Percentiles rank a stretch among this genome's conserved stretches.
phyloP scores from a whole-genome alignment of 1,139 yeast genomes.

The Arxiozyma telluris region DNA sequence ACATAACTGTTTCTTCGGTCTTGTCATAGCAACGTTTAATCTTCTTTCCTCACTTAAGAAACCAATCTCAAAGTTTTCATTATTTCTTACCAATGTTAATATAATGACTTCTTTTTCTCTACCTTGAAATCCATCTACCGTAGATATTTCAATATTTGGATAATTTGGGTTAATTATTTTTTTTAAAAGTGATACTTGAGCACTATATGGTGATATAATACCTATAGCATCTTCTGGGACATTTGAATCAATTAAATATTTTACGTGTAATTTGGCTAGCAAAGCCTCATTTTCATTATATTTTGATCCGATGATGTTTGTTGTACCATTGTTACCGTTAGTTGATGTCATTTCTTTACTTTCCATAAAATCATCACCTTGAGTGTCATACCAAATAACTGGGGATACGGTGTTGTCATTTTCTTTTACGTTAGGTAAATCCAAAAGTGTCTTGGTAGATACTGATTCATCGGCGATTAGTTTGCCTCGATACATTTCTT shows the following conservation, averaged over 20 bases:
- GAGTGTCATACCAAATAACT: constrained; percentile 81
- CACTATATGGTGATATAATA: constrained; percentile 79
- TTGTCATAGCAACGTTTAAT: constrained; percentile 83
- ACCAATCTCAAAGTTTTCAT: constrained; percentile 58
- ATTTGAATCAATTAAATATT: constrained; percentile 40
- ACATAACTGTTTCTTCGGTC: constrained; percentile 80
- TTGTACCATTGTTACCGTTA: constrained; percentile 22
- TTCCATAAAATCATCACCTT: constrained; percentile 77
- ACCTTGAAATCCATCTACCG: constrained; percentile 91
- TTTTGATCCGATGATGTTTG: constrained; percentile 39
- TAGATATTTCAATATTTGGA: constrained; percentile 66
- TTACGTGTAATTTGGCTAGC: constrained; percentile 51
- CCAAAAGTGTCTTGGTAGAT: constrained; percentile 42
- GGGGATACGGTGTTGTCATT: constrained; percentile 39
- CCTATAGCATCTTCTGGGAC: constrained; percentile 54
- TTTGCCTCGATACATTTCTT: constrained; percentile 51
- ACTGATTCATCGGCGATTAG: constrained; percentile 59
- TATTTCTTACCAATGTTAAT: constrained; percentile 73
- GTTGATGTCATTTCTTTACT: constrained; percentile 31
- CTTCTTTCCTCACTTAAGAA: constrained; percentile 64
- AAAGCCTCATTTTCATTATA: constrained; percentile 66
- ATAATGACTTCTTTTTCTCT: constrained; percentile 81
- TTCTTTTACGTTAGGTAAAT: constrained; percentile 44
- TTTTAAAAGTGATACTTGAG: constrained; percentile 64
- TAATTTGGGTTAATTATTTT: constrained; percentile 40